Evolutionary conservation across 2,329 filamentous ascomycete species (phyloP).

Genomic region (Verticillium zaregamsianum): DNA sequence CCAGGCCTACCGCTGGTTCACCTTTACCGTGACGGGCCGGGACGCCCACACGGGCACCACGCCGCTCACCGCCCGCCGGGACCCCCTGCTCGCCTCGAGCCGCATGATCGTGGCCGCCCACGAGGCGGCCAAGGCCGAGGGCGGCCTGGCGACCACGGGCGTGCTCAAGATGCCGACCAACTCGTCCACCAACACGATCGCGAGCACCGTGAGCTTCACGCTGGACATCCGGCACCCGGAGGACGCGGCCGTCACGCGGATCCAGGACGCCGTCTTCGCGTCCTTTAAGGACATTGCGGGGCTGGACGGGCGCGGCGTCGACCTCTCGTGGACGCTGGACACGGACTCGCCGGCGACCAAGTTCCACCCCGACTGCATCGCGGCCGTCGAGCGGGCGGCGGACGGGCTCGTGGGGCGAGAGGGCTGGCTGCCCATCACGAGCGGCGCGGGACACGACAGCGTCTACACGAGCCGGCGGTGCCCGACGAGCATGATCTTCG

Average conservation of each 20-base stretch:
- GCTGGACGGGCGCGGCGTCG: conserved; percentile 22
- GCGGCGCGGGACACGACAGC: conserved; percentile 42
- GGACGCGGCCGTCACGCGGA: conserved; percentile 7
- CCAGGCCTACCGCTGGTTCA: conserved; percentile 73
- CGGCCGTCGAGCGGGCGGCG: conserved; percentile 56
- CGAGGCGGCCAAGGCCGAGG: conserved; percentile 54
- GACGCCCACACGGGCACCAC: conserved; percentile 76
- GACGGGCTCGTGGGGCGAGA: conserved; percentile 50
- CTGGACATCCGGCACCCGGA: conserved; percentile 14
- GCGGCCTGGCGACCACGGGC: conserved; percentile 64
- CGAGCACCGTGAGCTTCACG: conserved; percentile 11
- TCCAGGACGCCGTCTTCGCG: conserved; percentile 17
- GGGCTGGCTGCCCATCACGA: conserved; percentile 30
- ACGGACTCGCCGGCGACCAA: conserved; percentile 56
- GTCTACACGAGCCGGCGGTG: conserved; percentile 56
- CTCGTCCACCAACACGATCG: conserved; percentile 15
- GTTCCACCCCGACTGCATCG: conserved; percentile 66
- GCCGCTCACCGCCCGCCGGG: conserved; percentile 59
- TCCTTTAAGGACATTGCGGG: conserved; percentile 18
- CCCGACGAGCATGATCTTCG: conserved; percentile 65
- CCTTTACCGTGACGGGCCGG: conserved; percentile 58
- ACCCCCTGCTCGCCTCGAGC: conserved; percentile 63
- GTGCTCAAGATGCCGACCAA: conserved; percentile 41
- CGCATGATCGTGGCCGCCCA: conserved; percentile 65
- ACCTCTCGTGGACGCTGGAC: conserved; percentile 58